phyloP scores from a whole-genome alignment of 208 protist genomes.

The Tritrichomonas foetus region DNA sequence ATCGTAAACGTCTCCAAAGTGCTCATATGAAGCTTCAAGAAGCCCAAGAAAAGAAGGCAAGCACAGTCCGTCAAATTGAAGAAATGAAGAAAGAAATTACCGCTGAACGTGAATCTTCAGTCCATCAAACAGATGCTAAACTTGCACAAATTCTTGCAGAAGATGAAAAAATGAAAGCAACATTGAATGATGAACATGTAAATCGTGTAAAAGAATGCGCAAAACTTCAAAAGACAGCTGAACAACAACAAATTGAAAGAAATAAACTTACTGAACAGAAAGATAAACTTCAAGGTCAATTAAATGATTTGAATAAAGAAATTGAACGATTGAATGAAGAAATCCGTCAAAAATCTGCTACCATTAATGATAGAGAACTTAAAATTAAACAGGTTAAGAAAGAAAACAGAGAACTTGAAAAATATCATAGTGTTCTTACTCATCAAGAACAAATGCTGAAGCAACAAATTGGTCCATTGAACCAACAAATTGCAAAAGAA shows the following conservation, averaged over 20 bases:
- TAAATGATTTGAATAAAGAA: not conserved
- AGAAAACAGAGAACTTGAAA: constrained; percentile 29
- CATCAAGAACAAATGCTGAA: constrained; percentile 22
- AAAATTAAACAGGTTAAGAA: not conserved
- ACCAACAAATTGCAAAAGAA: not conserved
- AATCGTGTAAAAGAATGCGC: not conserved
- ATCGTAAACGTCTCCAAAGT: not conserved
- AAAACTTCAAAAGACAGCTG: not conserved
- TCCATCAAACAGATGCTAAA: not conserved
- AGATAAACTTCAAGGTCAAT: not conserved
- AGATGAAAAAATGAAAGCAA: not conserved
- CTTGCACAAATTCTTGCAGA: not conserved
- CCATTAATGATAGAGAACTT: not conserved
- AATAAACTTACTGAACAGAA: not conserved
- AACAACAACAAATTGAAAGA: not conserved
- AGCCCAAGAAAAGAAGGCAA: not conserved
- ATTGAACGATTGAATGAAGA: not conserved
- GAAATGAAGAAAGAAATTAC: constrained; percentile 38
- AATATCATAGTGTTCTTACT: constrained; percentile 1
- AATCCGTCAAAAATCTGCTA: not conserved
- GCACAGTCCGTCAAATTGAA: not conserved
- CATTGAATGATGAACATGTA: not conserved
- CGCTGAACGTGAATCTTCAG: not conserved
- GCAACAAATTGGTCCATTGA: not conserved
- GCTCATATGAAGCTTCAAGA: not conserved